Percentiles rank a stretch among this genome's conserved stretches.
Evolutionary conservation across 2,329 filamentous ascomycete species (phyloP).

Genomic region (Sporothrix humicola): DNA sequence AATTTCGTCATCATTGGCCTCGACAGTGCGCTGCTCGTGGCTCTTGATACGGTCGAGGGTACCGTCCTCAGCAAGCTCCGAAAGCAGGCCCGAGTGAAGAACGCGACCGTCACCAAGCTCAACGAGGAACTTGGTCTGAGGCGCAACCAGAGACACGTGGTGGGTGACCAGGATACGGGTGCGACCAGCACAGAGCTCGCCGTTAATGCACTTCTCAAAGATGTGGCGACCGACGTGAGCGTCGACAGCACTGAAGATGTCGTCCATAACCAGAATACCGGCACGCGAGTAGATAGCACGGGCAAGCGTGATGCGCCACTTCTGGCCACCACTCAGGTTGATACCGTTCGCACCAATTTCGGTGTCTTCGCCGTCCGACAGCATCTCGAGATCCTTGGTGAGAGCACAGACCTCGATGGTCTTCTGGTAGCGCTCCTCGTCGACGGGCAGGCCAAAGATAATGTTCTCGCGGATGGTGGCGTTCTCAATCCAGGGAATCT

Average conservation of each 20-base stretch:
- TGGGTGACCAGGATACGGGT: conserved; percentile 83
- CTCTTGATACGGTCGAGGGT: conserved; percentile 62
- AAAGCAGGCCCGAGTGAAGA: conserved; percentile 66
- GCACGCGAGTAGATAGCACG: conserved; percentile 80
- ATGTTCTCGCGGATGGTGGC: conserved; percentile 80
- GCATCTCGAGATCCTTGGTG: conserved; percentile 75
- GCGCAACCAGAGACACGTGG: conserved; percentile 73
- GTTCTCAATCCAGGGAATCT: conserved; percentile 87
- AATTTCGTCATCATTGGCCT: conserved; percentile 55
- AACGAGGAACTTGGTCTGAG: conserved; percentile 75
- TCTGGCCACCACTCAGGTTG: conserved; percentile 82
- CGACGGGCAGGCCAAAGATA: conserved; percentile 73
- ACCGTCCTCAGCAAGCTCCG: conserved; percentile 66
- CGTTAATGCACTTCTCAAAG: conserved; percentile 75
- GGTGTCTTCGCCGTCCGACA: conserved; percentile 77
- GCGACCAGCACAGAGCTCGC: conserved; percentile 69
- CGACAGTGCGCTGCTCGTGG: conserved; percentile 56
- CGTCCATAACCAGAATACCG: conserved; percentile 77
- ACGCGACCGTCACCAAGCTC: conserved; percentile 72
- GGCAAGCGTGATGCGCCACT: conserved; percentile 81
- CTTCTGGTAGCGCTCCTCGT: conserved; percentile 71
- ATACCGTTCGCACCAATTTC: conserved; percentile 86
- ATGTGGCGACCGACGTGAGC: conserved; percentile 80
- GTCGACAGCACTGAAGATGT: conserved; percentile 84
- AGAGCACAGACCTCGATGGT: conserved; percentile 76